These are phyloP conservation scores for Chlorella sp. DNA, from an alignment of 139 green algal genomes.

Conservation along the genomic window DNA sequence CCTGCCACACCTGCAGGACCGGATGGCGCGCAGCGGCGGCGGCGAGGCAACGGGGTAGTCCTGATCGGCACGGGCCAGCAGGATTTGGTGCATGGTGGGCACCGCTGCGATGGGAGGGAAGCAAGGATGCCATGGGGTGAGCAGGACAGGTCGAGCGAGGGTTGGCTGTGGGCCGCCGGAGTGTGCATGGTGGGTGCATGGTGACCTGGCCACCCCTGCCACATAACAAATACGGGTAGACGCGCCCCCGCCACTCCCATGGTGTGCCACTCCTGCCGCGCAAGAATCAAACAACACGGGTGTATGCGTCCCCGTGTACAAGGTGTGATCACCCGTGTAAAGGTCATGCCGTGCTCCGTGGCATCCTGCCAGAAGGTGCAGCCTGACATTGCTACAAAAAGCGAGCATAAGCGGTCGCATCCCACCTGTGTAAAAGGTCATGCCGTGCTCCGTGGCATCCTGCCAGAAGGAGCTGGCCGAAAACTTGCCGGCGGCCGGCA, in stretches of 20 bases:
- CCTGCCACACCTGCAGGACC: constrained; percentile 59
- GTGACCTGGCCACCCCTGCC: no score
- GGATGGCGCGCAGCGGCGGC: constrained; percentile 84
- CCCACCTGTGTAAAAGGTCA: constrained; percentile 86
- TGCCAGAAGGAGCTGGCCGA: constrained; percentile 77
- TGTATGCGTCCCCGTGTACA: no score
- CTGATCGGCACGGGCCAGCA: constrained; percentile 47
- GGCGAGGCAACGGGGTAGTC: constrained; percentile 32
- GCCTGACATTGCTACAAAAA: no score
- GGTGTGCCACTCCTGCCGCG: no score
- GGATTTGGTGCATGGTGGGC: constrained; percentile 87
- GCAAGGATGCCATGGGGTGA: no score
- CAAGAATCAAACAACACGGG: no score
- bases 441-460: constrained; percentile 54
- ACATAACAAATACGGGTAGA: no score
- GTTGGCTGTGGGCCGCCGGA: neutral
- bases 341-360: constrained; percentile 60
- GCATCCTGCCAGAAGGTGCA: constrained; percentile 81
- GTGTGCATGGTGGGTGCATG: no score
- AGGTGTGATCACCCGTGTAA: constrained; percentile 84
- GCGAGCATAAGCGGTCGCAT: no score
- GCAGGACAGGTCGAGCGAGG: no score
- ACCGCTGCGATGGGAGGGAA: constrained; percentile 54
- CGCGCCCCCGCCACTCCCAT: no score
- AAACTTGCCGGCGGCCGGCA: constrained; percentile 72